Percentiles rank a stretch among this genome's conserved stretches.
These are phyloP conservation scores for Plasmodium knowlesi DNA, from an alignment of 169 alveolate genomes.

Conservation along the genomic window DNA sequence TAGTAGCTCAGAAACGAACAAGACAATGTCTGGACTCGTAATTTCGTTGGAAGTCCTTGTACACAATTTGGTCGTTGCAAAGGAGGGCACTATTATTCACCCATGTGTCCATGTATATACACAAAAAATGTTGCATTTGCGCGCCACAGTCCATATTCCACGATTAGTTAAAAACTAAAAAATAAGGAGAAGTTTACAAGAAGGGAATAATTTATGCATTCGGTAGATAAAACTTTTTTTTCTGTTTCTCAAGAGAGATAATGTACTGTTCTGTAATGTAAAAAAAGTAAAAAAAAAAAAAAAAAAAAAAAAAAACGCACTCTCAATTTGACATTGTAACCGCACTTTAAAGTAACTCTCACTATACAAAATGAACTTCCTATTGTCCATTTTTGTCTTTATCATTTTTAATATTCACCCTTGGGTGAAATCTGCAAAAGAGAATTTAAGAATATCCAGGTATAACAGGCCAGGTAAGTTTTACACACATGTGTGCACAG, in stretches of 20 bases:
- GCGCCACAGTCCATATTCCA: neutral
- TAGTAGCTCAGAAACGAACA: neutral
- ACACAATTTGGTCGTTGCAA: neutral
- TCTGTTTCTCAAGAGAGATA: slow-evolving; percentile 1
- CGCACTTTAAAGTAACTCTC: slow-evolving; percentile 7
- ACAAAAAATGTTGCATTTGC: neutral
- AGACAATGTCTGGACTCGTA: neutral
- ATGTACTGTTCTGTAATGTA: neutral
- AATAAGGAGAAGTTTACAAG: neutral
- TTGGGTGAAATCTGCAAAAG: slow-evolving; percentile 33
- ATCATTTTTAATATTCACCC: neutral
- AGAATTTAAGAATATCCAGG: slow-evolving; percentile 57
- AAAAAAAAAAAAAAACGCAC: neutral
- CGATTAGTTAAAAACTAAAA: neutral
- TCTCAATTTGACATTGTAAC: neutral
- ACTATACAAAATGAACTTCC: slow-evolving; percentile 35
- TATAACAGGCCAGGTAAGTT: slow-evolving; percentile 22
- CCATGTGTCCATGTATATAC: neutral
- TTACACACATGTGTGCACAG: neutral
- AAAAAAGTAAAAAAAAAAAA: neutral
- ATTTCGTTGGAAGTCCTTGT: neutral
- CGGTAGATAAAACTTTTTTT: neutral
- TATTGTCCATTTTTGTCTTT: slow-evolving; percentile 29
- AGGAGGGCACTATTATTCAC: neutral
- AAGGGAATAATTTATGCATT: neutral